Evolutionary conservation across 495 filamentous ascomycete genomes (phyloP), one percentile per base, ranked within the genome.

Genomic region (Aspergillus sclerotiicarbonarius): DNA sequence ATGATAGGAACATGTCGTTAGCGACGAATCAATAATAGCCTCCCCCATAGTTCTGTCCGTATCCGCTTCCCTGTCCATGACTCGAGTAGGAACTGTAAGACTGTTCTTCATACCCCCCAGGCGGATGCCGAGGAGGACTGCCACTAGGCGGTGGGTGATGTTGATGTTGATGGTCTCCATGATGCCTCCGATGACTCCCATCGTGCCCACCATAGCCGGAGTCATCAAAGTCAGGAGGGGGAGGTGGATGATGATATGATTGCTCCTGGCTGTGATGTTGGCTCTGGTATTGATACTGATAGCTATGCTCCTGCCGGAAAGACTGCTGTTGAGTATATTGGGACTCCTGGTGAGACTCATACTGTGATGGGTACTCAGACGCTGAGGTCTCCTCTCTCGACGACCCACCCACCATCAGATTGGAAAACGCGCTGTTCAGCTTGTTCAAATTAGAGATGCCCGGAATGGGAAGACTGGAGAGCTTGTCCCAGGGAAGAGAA

Each of bases 341-440:
- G n/a, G 50, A 51, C 41, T 62, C 44, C 16, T 33, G 56, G 39
- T 59, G 49, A 8, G 39, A 25, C 16, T 45, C 43, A 10, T 51
- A 35, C n/a, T 50, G 19, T 31, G 50, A 32, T 15, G 47, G 47
- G 51, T 12, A n/a, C 35, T 44, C 46, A 49, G 46, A 16, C 21
- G 62, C 60, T 19, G 54, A 31, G 15, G 65, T 62, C 8, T 67
- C 64, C 13, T 68, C 56, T 1, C 61, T 50, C 20, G 64, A 63
- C 29, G 66, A 76, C 10, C 78, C 67, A 58, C 83, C 70, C 63
- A 82, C 61, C 67, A 82, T 69, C 68, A 77, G 65, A 46, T 64
- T 62, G 4, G 72, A 74, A 37, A 75, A 58, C 18, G 67, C 70
- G 25, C 71, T 75, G 44, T 67, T 67, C 13, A 76, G 63, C 37